These are phyloP conservation scores for Saccharomyces hybrid DNA, from an alignment of 1,139 yeast genomes.

Conservation along the genomic window DNA sequence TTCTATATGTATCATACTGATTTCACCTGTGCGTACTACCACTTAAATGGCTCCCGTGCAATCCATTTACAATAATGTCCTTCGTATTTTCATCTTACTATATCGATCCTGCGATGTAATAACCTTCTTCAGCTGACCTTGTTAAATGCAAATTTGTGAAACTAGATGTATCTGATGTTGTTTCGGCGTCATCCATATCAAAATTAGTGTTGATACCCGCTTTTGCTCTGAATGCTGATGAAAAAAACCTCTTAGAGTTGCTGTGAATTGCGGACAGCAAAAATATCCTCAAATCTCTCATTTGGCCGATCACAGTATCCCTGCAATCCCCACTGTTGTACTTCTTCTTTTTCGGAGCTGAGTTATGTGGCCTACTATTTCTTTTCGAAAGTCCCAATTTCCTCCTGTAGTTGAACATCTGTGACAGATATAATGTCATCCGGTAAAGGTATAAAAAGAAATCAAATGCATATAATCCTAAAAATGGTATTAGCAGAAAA, in stretches of 20 bases:
- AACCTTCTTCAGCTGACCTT: not conserved
- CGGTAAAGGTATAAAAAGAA: conserved; percentile 9
- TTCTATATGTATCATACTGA: too few species aligned
- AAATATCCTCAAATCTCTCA: not conserved
- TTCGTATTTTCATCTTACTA: not conserved
- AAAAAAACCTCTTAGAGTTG: not conserved
- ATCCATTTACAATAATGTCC: not conserved
- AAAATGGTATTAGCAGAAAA: conserved; percentile 6
- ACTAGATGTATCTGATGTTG: not conserved
- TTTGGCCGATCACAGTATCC: not conserved
- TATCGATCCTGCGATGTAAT: conserved; percentile 1
- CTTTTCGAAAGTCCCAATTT: not conserved
- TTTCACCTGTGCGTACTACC: not conserved
- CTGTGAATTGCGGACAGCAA: not conserved
- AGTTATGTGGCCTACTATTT: not conserved
- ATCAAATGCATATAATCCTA: conserved; percentile 9
- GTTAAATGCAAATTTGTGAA: not conserved
- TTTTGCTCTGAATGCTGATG: not conserved
- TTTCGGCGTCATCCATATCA: not conserved
- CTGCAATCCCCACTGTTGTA: not conserved
- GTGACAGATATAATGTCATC: conserved; percentile 3
- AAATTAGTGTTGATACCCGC: not conserved
- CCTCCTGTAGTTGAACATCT: conserved; percentile 1
- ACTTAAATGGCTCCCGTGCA: not conserved
- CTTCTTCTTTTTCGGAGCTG: not conserved